A percentile compares a stretch with the other conserved stretches of the same genome.
These are phyloP conservation scores for Verticillium nubilum DNA, from an alignment of 2,329 filamentous ascomycete species.

Conservation along the genomic window DNA sequence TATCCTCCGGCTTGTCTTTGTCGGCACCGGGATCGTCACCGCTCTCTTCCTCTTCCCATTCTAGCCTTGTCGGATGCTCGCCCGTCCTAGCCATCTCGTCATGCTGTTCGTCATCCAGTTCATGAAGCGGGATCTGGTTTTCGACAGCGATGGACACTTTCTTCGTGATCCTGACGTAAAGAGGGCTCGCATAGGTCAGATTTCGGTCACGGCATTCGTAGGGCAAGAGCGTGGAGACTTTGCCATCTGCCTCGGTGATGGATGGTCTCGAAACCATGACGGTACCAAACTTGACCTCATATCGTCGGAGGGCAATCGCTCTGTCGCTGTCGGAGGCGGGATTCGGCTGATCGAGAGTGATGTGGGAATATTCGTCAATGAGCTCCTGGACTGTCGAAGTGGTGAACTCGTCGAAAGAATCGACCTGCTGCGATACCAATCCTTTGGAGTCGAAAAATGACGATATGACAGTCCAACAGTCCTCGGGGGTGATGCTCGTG, in stretches of 20 bases:
- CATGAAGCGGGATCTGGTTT: constrained; percentile 58
- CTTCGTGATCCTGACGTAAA: constrained; percentile 85
- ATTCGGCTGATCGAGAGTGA: constrained; percentile 91
- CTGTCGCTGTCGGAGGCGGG: constrained; percentile 70
- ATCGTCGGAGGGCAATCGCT: constrained; percentile 80
- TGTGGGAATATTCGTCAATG: constrained; percentile 83
- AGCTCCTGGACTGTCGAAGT: constrained; percentile 91
- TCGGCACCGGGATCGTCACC: constrained; percentile 45
- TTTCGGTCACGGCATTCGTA: constrained; percentile 96
- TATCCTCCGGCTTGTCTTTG: constrained; percentile 46
- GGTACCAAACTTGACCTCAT: constrained; percentile 90
- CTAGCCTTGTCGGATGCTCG: constrained; percentile 51
- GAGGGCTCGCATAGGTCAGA: constrained; percentile 86
- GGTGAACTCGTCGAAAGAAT: constrained; percentile 97
- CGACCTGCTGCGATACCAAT: constrained; percentile 92
- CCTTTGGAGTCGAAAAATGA: constrained; percentile 96
- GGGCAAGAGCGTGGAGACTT: constrained; percentile 77
- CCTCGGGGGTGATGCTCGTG: constrained; percentile 81
- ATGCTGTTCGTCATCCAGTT: constrained; percentile 62
- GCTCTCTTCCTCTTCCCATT: constrained; percentile 56
- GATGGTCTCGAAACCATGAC: constrained; percentile 85
- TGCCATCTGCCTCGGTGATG: constrained; percentile 89
- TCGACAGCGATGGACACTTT: constrained; percentile 80
- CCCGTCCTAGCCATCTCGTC: constrained; percentile 49
- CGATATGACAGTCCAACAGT: constrained; percentile 97